Conservation (phyloP, 805 yeast species). For the Suhomyces sp. region DNA sequence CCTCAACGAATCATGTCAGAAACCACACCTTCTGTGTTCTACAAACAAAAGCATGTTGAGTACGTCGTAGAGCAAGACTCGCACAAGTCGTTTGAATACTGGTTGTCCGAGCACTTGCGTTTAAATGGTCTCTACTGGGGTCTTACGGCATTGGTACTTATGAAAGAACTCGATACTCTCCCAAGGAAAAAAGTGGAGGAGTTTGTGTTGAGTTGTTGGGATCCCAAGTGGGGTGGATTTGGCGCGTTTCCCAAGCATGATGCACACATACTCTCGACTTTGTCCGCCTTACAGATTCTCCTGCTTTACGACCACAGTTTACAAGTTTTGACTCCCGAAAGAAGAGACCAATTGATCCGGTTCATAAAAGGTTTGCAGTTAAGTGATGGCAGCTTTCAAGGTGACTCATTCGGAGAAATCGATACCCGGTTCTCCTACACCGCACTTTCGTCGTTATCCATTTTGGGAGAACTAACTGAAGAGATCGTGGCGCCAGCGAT, state of each 20-base stretch:
- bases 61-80: constrained; percentile 37
- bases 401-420: constrained; percentile 88
- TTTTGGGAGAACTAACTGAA: constrained; percentile 61
- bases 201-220: constrained; percentile 70
- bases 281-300: constrained; percentile 82
- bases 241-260: constrained; percentile 90
- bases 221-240: constrained; percentile 67
- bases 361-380: constrained; percentile 45
- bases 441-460: constrained; percentile 69
- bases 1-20: neutral
- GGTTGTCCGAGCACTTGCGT: constrained; percentile 87
- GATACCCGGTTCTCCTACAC: constrained; percentile 90
- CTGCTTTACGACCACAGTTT: constrained; percentile 57
- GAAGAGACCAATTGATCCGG: constrained; percentile 32
- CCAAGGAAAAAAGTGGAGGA: constrained; percentile 58
- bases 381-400: constrained; percentile 74
- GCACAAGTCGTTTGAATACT: constrained; percentile 63
- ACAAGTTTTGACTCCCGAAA: constrained; percentile 33
- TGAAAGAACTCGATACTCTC: constrained; percentile 52
- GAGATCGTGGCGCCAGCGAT: constrained; percentile 60
- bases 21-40: constrained; percentile 1
- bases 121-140: constrained; percentile 97
- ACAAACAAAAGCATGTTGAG: constrained; percentile 29
- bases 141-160: constrained; percentile 63
- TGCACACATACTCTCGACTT: constrained; percentile 78